Base-by-base conservation (phyloP, 2,329 filamentous ascomycete species). In the Trichoderma breve region DNA sequence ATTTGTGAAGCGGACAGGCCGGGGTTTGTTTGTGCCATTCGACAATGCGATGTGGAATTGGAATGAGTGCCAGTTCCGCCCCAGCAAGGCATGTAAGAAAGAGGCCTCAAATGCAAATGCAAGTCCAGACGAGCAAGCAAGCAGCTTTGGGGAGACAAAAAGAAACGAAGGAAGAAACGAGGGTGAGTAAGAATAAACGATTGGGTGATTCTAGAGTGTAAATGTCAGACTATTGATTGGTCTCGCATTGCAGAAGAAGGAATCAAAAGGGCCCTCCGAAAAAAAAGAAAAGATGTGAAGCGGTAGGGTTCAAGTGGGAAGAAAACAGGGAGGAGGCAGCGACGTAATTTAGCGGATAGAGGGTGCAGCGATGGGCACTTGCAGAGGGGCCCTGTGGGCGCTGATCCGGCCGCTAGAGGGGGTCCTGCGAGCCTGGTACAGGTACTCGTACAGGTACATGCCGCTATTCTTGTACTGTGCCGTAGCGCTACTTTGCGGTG, bases 261-360 rank as follows among this genome's bases (percentile, higher is more conserved):
- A 47, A 66, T 60, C 34, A 60, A 60, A 58, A 58, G n/a, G 62
- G 28, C 14, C 36, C 47, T 24, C 36, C 39, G 15, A 30, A 21
- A n/a, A 32, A 32, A 71, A 28, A 57, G 51, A 62, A 32, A 57
- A 30, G 6, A 66, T 18, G 64, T 62, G 47, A 66, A 62, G 21
- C 55, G 53, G 47, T 58, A 57, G 36, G 47, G 63, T 53, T 55
- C 24, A 26, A 32, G 34, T n/a, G 18, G 15, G 15, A 18, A 24
- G 24, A 69, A 72, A 24, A 24, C 69, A 66, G 53, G 62, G 60
- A 57, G 62, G 21, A 26, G 69, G 69, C 51, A 66, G 61, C 53
- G 69, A 63, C 62, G 53, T 66, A 65, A 71, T 71, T 71, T 71
- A 71, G 69, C 53, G 62, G 69, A 58, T 60, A 60, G 66, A 70